A percentile compares a stretch with the other conserved stretches of the same genome.
Evolutionary conservation across 2,329 filamentous ascomycete species (phyloP).

Genomic region (Reticulascus tulasneorum): DNA sequence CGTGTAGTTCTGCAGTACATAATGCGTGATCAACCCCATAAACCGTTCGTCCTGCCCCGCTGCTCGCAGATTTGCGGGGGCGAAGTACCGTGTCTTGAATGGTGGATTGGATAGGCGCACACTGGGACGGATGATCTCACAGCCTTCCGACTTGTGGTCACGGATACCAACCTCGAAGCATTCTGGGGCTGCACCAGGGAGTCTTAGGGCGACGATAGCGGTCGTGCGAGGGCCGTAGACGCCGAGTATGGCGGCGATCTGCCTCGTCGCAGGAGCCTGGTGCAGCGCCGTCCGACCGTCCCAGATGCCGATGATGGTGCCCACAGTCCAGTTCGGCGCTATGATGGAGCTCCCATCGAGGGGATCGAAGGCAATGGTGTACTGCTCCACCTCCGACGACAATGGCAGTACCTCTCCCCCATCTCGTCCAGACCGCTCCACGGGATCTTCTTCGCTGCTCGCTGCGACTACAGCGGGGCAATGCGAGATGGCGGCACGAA

Average conservation of each 20-base stretch:
- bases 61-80: constrained; percentile 57
- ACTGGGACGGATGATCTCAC: constrained; percentile 35
- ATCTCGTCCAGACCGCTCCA: constrained; percentile 33
- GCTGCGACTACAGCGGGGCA: constrained; percentile 45
- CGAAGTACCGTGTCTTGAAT: constrained; percentile 53
- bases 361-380: constrained; percentile 60
- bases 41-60: constrained; percentile 49
- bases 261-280: constrained; percentile 31
- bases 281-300: constrained; percentile 41
- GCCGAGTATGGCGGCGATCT: constrained; percentile 48
- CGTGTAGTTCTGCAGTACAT: constrained; percentile 51
- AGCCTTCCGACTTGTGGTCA: constrained; percentile 27
- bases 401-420: background rate
- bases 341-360: constrained; percentile 61
- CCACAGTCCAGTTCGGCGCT: constrained; percentile 54
- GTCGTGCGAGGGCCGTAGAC: constrained; percentile 53
- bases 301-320: constrained; percentile 59
- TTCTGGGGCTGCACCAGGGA: constrained; percentile 30
- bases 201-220: constrained; percentile 49
- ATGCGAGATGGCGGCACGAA: constrained; percentile 38
- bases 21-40: constrained; percentile 43
- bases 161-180: constrained; percentile 47
- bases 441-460: constrained; percentile 58
- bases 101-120: constrained; percentile 35
- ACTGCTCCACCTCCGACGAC: constrained; percentile 32